Percentiles rank a stretch among this genome's conserved stretches.
These are phyloP conservation scores for Priceomyces haplophilus DNA, from an alignment of 805 yeast genomes.

Conservation along the genomic window DNA sequence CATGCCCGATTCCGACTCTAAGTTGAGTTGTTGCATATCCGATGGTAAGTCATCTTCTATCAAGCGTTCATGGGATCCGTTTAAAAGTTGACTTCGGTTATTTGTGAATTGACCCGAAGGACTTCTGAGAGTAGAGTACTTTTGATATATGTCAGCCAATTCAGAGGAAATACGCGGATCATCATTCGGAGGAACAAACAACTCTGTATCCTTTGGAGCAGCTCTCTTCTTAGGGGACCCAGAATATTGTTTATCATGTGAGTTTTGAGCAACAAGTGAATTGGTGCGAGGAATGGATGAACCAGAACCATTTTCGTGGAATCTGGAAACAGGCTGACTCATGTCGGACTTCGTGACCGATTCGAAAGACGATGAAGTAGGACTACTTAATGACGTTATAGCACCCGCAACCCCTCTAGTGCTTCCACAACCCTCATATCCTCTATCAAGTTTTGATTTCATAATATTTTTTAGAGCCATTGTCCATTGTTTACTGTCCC, in stretches of 20 bases:
- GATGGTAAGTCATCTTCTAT: constrained; percentile 34
- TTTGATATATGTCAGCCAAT: constrained; percentile 42
- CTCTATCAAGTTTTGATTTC: constrained; percentile 35
- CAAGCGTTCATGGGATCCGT: constrained; percentile 34
- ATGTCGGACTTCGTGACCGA: constrained; percentile 10
- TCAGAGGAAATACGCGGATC: constrained; percentile 35
- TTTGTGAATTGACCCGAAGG: constrained; percentile 39
- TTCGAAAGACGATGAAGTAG: constrained; percentile 10
- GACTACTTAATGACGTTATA: constrained; percentile 47
- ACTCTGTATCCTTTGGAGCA: background rate
- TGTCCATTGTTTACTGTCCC: constrained; percentile 40
- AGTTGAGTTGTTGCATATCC: constrained; percentile 25
- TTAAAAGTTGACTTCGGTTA: constrained; percentile 33
- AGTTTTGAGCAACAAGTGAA: background rate
- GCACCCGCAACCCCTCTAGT: constrained; percentile 61
- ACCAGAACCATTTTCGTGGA: background rate
- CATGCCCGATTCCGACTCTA: constrained; percentile 23
- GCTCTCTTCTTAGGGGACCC: background rate
- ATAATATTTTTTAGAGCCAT: constrained; percentile 27
- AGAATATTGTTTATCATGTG: background rate
- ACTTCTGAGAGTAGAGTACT: constrained; percentile 35
- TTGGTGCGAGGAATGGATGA: background rate
- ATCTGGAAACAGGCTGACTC: background rate
- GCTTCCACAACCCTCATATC: constrained; percentile 79
- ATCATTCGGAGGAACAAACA: constrained; percentile 1